A percentile compares a stretch with the other conserved stretches of the same genome.
phyloP scores from a whole-genome alignment of 2,329 filamentous ascomycete species.

The Rutstroemia sydowiana region DNA sequence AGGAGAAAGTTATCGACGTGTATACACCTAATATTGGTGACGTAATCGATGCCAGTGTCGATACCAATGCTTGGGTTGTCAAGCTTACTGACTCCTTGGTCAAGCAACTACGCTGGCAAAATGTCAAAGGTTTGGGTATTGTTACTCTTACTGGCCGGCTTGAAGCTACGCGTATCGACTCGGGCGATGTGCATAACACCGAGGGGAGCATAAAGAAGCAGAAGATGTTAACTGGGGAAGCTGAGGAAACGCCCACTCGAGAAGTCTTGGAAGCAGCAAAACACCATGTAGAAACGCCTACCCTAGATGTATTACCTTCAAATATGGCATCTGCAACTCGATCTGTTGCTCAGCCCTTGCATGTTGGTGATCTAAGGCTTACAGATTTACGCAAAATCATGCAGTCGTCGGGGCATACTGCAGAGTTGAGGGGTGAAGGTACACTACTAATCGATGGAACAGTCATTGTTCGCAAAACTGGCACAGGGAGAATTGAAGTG shows the following conservation, averaged over 20 bases:
- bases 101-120: slow-evolving; percentile 88
- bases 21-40: slow-evolving; percentile 73
- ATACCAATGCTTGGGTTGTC: slow-evolving; percentile 95
- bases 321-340: slow-evolving; percentile 64
- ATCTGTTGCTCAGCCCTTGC: slow-evolving; percentile 76
- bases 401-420: slow-evolving; percentile 72
- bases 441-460: slow-evolving; percentile 81
- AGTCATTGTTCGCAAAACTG: slow-evolving; percentile 83
- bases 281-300: slow-evolving; percentile 17
- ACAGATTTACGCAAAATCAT: slow-evolving; percentile 82
- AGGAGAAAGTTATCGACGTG: slow-evolving; percentile 54
- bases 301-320: slow-evolving; percentile 43
- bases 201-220: slow-evolving; percentile 39
- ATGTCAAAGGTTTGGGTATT: slow-evolving; percentile 79
- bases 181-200: slow-evolving; percentile 31
- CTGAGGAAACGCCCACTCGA: slow-evolving; percentile 26
- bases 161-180: slow-evolving; percentile 42
- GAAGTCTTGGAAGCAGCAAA: slow-evolving; percentile 17
- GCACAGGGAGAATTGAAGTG: slow-evolving; percentile 79
- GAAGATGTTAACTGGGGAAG: slow-evolving; percentile 38
- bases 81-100: slow-evolving; percentile 81
- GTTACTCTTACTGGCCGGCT: slow-evolving; percentile 81
- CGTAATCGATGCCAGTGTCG: slow-evolving; percentile 81
- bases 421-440: slow-evolving; percentile 90
- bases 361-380: slow-evolving; percentile 86